Evolutionary conservation across 176 grass and related monocot species (phyloP).

Genomic region (Phoenix roebelenii): DNA sequence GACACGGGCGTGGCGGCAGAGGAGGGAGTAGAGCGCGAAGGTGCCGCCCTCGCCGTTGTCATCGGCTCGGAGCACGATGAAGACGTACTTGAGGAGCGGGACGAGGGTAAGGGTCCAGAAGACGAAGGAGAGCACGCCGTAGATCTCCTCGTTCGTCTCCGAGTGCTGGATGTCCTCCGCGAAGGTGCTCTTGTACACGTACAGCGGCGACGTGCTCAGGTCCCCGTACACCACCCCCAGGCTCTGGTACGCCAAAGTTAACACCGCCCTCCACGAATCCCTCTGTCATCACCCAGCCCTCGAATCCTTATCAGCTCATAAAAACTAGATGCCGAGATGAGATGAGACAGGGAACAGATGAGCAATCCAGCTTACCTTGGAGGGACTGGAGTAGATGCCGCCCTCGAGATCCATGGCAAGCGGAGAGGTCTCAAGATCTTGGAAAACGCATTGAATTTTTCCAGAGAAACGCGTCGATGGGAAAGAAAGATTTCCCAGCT

Average conservation of each 20-base stretch:
- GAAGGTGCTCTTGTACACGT: slow-evolving; percentile 95
- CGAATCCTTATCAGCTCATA: too few species aligned
- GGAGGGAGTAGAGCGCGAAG: slow-evolving; percentile 96
- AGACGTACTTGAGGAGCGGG: slow-evolving; percentile 95
- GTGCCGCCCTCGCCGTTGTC: slow-evolving; percentile 97
- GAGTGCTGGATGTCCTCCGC: slow-evolving; percentile 98
- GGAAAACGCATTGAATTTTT: too few species aligned
- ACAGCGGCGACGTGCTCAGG: slow-evolving; percentile 88
- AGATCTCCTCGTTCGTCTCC: slow-evolving; percentile 95
- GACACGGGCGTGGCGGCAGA: slow-evolving; percentile 86
- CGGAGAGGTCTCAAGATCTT: too few species aligned
- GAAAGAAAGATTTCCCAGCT: too few species aligned
- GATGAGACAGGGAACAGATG: too few species aligned
- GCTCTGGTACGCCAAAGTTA: slow-evolving; percentile 89
- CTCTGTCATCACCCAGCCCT: neutral
- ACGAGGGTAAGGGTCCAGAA: slow-evolving; percentile 99
- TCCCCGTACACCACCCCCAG: slow-evolving; percentile 94
- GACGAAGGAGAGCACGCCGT: slow-evolving; percentile 90
- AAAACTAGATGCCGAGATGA: too few species aligned
- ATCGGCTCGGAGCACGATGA: slow-evolving; percentile 89
- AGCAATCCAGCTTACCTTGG: too few species aligned
- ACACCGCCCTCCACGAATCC: slow-evolving; percentile 67
- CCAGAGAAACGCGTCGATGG: too few species aligned
- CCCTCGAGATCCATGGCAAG: too few species aligned
- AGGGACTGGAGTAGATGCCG: too few species aligned